Conservation (phyloP, 1,284 basidiomycete genomes). For the Trametes hirsuta region DNA sequence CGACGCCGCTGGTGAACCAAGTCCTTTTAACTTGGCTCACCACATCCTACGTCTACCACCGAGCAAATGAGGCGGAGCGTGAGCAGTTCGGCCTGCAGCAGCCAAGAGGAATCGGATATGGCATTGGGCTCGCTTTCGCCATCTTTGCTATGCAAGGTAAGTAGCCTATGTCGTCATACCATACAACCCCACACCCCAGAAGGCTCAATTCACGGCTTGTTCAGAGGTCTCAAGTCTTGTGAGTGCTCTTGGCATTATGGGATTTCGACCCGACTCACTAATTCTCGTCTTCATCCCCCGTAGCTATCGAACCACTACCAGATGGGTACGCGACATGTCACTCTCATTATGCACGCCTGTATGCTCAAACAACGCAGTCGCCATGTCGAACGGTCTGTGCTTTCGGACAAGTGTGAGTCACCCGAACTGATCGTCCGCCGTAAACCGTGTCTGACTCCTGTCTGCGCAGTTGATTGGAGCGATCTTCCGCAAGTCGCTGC, state of each 20-base stretch:
- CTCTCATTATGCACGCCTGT: not conserved
- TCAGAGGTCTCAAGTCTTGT: constrained; percentile 56
- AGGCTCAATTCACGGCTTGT: not conserved
- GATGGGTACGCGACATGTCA: constrained; percentile 42
- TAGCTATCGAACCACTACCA: constrained; percentile 56
- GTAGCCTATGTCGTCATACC: constrained; percentile 1
- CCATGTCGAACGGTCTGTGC: constrained; percentile 55
- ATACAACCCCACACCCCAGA: not conserved
- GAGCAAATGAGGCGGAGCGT: constrained; percentile 41
- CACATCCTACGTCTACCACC: constrained; percentile 52
- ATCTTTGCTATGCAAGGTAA: constrained; percentile 71
- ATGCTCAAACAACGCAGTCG: constrained; percentile 36
- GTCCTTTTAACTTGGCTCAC: constrained; percentile 66
- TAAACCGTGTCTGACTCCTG: not conserved
- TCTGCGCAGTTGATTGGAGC: constrained; percentile 57
- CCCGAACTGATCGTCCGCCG: not conserved
- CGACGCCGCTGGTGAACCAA: constrained; percentile 65
- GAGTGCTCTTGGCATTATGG: constrained; percentile 13
- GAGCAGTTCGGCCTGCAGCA: constrained; percentile 36
- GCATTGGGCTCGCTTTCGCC: constrained; percentile 60
- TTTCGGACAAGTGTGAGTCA: constrained; percentile 52
- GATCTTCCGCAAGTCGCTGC: constrained; percentile 74
- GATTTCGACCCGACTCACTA: not conserved
- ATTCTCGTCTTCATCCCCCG: not conserved
- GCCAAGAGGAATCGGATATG: constrained; percentile 57